Base-by-base conservation (phyloP, 2,329 filamentous ascomycete genomes). In the Apiospora kogelbergensis region DNA sequence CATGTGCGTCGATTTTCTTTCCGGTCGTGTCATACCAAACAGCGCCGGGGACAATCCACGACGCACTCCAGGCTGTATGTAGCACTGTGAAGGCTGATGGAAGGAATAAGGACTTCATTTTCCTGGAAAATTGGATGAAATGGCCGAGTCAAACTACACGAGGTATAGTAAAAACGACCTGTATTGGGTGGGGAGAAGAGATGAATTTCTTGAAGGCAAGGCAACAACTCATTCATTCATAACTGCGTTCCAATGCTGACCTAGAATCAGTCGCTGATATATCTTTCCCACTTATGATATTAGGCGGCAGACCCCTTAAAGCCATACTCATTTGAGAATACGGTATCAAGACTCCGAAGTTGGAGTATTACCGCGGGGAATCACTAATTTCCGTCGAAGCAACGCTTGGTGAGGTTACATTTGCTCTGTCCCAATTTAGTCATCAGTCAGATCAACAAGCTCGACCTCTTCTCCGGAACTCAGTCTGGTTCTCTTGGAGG, bases 1-100 rank as follows among this genome's bases (percentile, higher is more conserved):
- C 80, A 71, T 82, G 80, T 2, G 80, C 80, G 69, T 82, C 80
- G 67, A 82, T 82, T 68, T 79, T 81, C 40, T 78, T 78, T 40
- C 78, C 78, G 10, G 75, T 74, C 2, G 79, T 81, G 64, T 81
- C 80, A 40, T 76, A 77, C 80, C 80, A 82, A 1, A 78, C 75
- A 10, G 80, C 77, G 9, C 80, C 80, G 3, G 80, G 79, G 1
- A 79, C 79, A 46, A 82, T 82, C 80, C 80, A 82, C 11, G 78
- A 77, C n/a, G 76, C 76, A 44, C 74, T 74, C 13, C 74, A 67
- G 48, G 67, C 74, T 17, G 53, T 37, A 9, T 17, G 30, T 1
- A 37, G 33, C 13, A 60, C 20, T 1, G 13, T 11, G 15, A 20
- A 60, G 53, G 10, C 9, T 6, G 9, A 60, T 13, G 37, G 20